Evolutionary conservation across 75 land plant genomes (phyloP).

Genomic region (Larix kaempferi): DNA sequence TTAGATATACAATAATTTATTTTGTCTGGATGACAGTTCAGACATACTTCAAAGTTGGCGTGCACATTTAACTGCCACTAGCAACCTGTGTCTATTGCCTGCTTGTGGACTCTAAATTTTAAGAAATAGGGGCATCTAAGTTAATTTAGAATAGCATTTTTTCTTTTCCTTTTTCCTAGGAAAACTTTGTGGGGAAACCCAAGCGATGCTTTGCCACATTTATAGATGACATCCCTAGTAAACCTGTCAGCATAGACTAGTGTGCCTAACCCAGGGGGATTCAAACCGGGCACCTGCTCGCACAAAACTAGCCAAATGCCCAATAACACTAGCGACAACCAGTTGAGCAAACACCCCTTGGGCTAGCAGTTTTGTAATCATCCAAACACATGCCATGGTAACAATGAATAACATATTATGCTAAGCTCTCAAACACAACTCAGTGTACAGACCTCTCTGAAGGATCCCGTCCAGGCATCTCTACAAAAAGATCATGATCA

Average conservation of each 20-base stretch:
- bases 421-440: neutral
- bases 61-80: neutral
- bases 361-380: neutral
- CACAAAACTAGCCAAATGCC: too few relatives aligned
- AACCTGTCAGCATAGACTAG: too few relatives aligned
- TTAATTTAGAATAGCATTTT: neutral
- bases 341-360: too few relatives aligned
- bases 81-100: neutral
- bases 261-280: too few relatives aligned
- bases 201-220: too few relatives aligned
- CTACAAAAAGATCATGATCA: conserved; percentile 99
- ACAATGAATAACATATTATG: neutral
- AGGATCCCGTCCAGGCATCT: conserved; percentile 99
- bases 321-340: too few relatives aligned
- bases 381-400: neutral
- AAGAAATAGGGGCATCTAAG: neutral
- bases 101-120: too few relatives aligned
- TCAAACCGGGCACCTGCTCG: too few relatives aligned
- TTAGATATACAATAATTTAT: neutral
- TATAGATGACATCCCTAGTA: too few relatives aligned
- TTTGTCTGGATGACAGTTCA: neutral
- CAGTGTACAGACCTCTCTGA: conserved; percentile 80
- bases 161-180: too few relatives aligned
- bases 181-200: too few relatives aligned
- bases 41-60: neutral